Base-by-base conservation (phyloP, 202 grass and related monocot genomes). In the Setaria italica region DNA sequence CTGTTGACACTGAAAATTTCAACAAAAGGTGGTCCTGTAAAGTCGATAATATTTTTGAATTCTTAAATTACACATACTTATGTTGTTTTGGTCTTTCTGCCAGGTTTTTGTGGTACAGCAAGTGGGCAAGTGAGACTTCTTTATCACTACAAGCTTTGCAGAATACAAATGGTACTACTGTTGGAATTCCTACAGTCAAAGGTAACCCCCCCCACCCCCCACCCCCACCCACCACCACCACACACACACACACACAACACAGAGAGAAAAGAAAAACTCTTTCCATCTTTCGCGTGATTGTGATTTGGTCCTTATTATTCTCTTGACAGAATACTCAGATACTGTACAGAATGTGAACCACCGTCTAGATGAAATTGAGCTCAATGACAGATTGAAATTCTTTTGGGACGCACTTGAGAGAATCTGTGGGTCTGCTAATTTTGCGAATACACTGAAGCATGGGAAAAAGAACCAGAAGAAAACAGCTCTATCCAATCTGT, bases 391-490 rank as follows among this genome's bases (percentile, higher is more conserved):
- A 60, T 87, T 91, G 82, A 80, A 86, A 53, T 70, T 77, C 25
- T 89, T 82, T 78, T 95, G 92, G 92, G 50, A 42, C 48, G 78
- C 87, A 71, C 79, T 95, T 72, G 88, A 90, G 86, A 88, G 76
- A 13, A 90, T 95, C 57, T 92, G 85, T 68, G 76, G 21, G 48
- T 83, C 90, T 53, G 75, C 92, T 90, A 84, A 92, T 79, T 78
- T 95, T 86, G 86, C 79, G 78, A 59, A 62, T 85, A 84, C 83
- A 60, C 79, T 82, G 74, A 92, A 88, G 54, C 84, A 88, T 84
- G 91, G 91, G 63, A 94, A 90, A 87, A 98, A 95, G 86, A 98
- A 94, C 75, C 91, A 88, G 83, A 98, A 98, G 81, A 98, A 89
- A 79, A 88, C 88, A 69, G 91, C 91, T 42, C 72, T 98, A 62